These are phyloP conservation scores for Pyrenochaeta sp. DNA, from an alignment of 2,329 filamentous ascomycete genomes.

Conservation along the genomic window DNA sequence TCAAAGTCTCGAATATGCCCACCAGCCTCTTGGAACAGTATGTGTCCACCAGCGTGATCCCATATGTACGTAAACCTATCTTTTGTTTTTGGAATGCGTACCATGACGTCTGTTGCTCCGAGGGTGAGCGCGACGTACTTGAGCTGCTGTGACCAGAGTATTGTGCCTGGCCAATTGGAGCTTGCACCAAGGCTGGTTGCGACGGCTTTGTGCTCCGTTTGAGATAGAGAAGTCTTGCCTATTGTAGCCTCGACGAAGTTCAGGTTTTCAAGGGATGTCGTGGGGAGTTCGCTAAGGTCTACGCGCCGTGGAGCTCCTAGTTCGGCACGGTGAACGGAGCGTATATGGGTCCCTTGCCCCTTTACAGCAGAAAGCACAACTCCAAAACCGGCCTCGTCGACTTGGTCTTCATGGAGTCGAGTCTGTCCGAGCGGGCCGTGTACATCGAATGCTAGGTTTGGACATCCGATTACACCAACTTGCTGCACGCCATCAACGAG, in stretches of 20 bases:
- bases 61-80: conserved; percentile 60
- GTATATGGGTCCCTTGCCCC: conserved; percentile 55
- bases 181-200: conserved; percentile 44
- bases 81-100: conserved; percentile 57
- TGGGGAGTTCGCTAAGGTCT: conserved; percentile 21
- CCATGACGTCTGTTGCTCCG: conserved; percentile 58
- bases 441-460: conserved; percentile 62
- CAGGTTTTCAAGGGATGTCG: conserved; percentile 41
- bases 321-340: conserved; percentile 46
- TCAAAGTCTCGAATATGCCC: conserved; percentile 61
- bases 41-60: conserved; percentile 64
- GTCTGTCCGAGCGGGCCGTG: conserved; percentile 21
- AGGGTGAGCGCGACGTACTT: conserved; percentile 62
- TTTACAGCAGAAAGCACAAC: conserved; percentile 58
- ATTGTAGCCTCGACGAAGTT: conserved; percentile 58
- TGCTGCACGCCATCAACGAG: conserved; percentile 66
- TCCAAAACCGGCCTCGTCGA: conserved; percentile 54
- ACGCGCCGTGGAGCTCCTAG: conserved; percentile 47
- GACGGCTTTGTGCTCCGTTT: conserved; percentile 47
- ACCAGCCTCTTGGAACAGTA: conserved; percentile 61
- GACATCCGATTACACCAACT: conserved; percentile 68
- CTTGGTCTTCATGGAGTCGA: conserved; percentile 46
- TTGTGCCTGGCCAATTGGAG: conserved; percentile 56
- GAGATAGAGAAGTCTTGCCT: conserved; percentile 51
- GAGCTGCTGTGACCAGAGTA: conserved; percentile 64